Evolutionary conservation across 495 filamentous ascomycete genomes (phyloP), one percentile per base, ranked within the genome.

Genomic region (Podospora appendiculata): DNA sequence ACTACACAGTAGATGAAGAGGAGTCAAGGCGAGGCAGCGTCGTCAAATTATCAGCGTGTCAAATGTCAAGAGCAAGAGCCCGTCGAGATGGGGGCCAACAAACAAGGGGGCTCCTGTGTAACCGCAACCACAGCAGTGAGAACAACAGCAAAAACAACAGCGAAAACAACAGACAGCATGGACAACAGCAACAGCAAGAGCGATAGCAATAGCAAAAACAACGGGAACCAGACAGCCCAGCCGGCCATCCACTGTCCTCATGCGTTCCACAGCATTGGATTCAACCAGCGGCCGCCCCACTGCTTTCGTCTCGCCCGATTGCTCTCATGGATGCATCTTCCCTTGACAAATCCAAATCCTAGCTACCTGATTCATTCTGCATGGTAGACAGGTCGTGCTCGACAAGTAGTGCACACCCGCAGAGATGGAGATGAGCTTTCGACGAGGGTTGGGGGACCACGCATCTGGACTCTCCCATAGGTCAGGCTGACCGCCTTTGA

Each of bases 261-360:
- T 57, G 48, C 33, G 36, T 53, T 53, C 51, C 51, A 53, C 51
- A 41, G 51, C 51, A 47, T 53, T 53, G 51, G 51, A 52, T 47
- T 42, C 35, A 53, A 53, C 34, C 36, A 13, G 17, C 48, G 17
- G 43, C 18, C 16, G 32, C 9, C 5, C 32, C 19, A 45, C 13
- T 38, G 6, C 25, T 19, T 7, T 14, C 10, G 8, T 48, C 32
- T 16, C 16, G 40, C 33, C 10, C 8, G 10, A 11, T 44, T 8
- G 19, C 18, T 19, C 14, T 16, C 35, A n/a, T 32, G 17, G 14
- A 40, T 35, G 35, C 14, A 32, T 44, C 18, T 35, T 6, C 14
- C 32, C 39, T 35, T 44, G 18, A 19, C 33, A 40, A 18, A 16
- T 5, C 34, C 33, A 40, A 18, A 16, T 5, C 34, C 32, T 14